Base-by-base conservation (phyloP, 192 early-diverging fungal species). In the Entrophospora sp. region DNA sequence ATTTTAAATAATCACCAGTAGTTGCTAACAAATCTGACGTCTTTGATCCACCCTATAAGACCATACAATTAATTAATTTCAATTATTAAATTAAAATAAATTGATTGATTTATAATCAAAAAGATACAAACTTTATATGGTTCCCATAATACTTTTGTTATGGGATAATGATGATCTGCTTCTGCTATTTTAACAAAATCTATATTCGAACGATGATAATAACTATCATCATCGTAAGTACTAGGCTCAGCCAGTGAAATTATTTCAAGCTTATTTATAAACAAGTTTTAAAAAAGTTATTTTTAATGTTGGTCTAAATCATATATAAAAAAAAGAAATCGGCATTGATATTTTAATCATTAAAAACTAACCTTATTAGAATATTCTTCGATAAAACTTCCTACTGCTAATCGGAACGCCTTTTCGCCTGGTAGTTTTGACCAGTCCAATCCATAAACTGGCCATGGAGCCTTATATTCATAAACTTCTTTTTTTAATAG, bases 111-210 rank as follows among this genome's bases (percentile, higher is more conserved):
- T n/a, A n/a, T n/a, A n/a, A n/a, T n/a, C n/a, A n/a, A n/a, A n/a
- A n/a, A n/a, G n/a, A n/a, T n/a, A 28, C 59, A 51, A 69, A 82
- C 85, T 68, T 84, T 86, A 22, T 78, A 68, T 20, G 93, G 93
- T 48, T 89, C 81, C 93, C 93, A 99, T 49, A 88, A 73, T 30
- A 96, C 77, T 71, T 96, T 96, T 8, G 94, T 96, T 53, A 91
- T 79, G n/a, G 96, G 96, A 66, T 93, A 97, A 32, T 87, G 79
- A 35, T 90, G 86, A 42, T 89, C 85, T 0, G 82, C 78, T 63
- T 90, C 89, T 28, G 89, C 93, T 3, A 92, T 75, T 7, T 79
- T 71, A 14, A 85, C 80, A 73, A 93, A 91, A 58, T 93, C 89
- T 3, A 74, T n/a, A n/a, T n/a, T n/a, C 71, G 64, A 74, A 75